Evolutionary conservation across 352 stramenopile genomes (phyloP), one percentile per base, ranked within the genome.

Genomic region (Pythium utonaiense): DNA sequence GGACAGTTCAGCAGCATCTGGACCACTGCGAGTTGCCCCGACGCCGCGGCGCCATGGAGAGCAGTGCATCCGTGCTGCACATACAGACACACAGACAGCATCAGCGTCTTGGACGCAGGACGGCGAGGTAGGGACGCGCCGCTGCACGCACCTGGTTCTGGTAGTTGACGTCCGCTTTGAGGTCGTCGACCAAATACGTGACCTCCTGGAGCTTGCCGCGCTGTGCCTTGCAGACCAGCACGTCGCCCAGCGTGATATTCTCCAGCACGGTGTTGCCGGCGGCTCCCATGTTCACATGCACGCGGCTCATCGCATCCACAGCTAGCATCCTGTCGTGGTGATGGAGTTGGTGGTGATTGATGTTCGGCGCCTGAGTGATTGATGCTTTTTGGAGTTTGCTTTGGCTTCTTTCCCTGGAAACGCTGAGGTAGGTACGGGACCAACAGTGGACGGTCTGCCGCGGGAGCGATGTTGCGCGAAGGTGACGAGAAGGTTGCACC

Each of bases 101-200:
- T 28, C 19, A 45, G 25, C n/a, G 9, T 16, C 22, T 41, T 44
- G 22, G 27, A 13, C 38, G 24, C 9, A 16, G 41, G 33, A 33
- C 5, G 28, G 5, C 28, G 45, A 13, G 17, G n/a, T 21, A 21
- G 41, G 19, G 22, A 8, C 10, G n/a, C 14, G n/a, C n/a, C 19
- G 24, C 13, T 21, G 45, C 25, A n/a, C 25, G 21, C 36, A 83
- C 85, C 82, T 92, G 80, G 69, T 95, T 95, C 68, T 80, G 72
- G 75, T 90, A 95, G 62, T 93, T 95, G 64, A 95, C 70, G 65
- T 95, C 85, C 27, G 85, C 80, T 47, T 83, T 75, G 48, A 93
- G 69, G 31, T 86, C 75, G 36, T 93, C 70, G 24, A 95, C 61
- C 41, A 95, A 71, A 62, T 88, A 85, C 33, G 79, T 70, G 33